phyloP scores from a whole-genome alignment of 2,329 filamentous ascomycete species.

The Pseudogymnoascus verrucosus region DNA sequence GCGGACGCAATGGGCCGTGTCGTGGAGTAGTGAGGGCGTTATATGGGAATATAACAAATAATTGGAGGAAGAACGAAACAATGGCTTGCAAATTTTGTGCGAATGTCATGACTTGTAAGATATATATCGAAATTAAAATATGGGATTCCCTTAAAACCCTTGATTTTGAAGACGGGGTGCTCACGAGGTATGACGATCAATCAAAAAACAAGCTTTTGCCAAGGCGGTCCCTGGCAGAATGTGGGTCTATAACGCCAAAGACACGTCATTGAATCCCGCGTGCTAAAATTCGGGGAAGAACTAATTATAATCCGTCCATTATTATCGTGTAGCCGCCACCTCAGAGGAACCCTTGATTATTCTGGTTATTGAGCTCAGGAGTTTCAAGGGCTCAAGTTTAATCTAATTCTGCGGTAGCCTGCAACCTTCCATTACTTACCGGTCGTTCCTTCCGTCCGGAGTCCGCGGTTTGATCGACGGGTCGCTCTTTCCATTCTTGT shows the following conservation, averaged over 20 bases:
- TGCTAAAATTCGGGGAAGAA: neutral
- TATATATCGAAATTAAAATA: neutral
- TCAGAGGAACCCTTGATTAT: neutral
- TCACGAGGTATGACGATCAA: neutral
- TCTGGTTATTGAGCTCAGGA: neutral
- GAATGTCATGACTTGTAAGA: conserved; percentile 12
- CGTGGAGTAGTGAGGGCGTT: conserved; percentile 25
- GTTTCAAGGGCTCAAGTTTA: neutral
- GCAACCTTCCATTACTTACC: neutral
- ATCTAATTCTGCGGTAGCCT: neutral
- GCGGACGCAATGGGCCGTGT: conserved; percentile 15
- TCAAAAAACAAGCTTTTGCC: neutral
- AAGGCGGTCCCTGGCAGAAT: neutral
- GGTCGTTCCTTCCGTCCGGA: too few species aligned
- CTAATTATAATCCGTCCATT: neutral
- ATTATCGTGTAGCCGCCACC: neutral
- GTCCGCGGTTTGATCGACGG: too few species aligned
- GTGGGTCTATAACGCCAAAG: neutral
- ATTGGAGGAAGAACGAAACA: conserved; percentile 22
- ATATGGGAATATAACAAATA: conserved; percentile 26
- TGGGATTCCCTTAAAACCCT: neutral
- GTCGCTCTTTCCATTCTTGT: too few species aligned
- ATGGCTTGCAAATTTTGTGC: conserved; percentile 15
- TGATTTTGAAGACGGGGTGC: neutral
- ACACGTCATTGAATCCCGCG: neutral